Evolutionary conservation across 495 filamentous ascomycete species (phyloP), one percentile per base, ranked within the genome.

Genomic region (Talaromyces liani): DNA sequence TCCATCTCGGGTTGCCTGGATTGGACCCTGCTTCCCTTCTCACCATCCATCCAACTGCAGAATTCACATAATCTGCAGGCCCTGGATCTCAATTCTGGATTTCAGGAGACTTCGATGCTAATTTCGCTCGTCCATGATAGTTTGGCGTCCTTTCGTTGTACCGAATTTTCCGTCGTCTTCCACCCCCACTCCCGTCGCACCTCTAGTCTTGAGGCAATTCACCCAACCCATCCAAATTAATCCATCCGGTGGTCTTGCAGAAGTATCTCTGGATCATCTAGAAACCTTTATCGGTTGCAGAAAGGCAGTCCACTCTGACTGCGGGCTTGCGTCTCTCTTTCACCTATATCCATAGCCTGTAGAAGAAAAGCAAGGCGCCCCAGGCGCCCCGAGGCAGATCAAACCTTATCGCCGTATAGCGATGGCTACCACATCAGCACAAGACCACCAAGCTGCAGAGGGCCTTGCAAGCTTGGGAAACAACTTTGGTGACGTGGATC

Each of bases 401-500:
- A 36, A 24, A 31, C 14, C 24, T 18, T 34, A 45, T 53, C 60
- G 47, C 60, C 47, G 31, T 20, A n/a, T 18, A 62, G 45, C 47
- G 60, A 62, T 62, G 60, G 51, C n/a, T 51, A 54, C 25, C 41
- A 18, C 45, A 31, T 24, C 18, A 20, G 7, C 27, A 25, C 41
- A 51, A 54, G 60, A 62, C 29, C 60, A 62, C 22, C 60, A 62
- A 62, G 60, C 60, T 62, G 60, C 60, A 62, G 60, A 62, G 45
- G 60, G 60, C 47, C 60, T 62, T 29, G 60, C 60, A 33, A 62
- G 60, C 16, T 54, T 62, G 60, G 41, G 24, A 16, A 62, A 58
- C n/a, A 45, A 57, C 53, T 58, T 36, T 49, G 62, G 36, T 41
- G 62, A 63, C 51, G 34, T 63, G 62, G 62, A 58, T 45, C 53